Conservation (phyloP, 1,139 yeast genomes). For the Kodamaea suecica region DNA sequence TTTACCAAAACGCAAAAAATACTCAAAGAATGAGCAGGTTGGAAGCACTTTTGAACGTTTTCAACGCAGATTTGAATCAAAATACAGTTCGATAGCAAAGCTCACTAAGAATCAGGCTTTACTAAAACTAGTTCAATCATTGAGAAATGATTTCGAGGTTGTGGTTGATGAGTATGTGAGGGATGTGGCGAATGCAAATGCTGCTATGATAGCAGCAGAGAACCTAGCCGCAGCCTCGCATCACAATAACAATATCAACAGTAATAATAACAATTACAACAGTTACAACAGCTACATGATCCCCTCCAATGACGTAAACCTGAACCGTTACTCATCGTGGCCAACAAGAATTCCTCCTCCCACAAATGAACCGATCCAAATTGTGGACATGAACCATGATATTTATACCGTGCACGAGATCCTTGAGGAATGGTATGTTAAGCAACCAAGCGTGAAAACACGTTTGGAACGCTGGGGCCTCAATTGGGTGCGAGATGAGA, state of each 20-base stretch:
- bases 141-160: constrained; percentile 4
- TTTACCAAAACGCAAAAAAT: not conserved
- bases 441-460: constrained; percentile 12
- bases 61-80: constrained; percentile 2
- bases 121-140: constrained; percentile 4
- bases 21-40: not conserved
- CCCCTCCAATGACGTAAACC: not conserved
- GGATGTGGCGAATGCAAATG: not conserved
- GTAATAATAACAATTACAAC: not conserved
- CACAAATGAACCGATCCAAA: constrained; percentile 10
- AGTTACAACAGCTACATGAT: not conserved
- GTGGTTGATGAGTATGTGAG: constrained; percentile 1
- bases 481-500: constrained; percentile 17
- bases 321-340: not conserved
- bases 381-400: constrained; percentile 17
- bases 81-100: constrained; percentile 6
- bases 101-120: constrained; percentile 6
- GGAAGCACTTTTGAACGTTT: not conserved
- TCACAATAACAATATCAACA: constrained; percentile 7
- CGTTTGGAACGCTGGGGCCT: constrained; percentile 16
- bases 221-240: constrained; percentile 6
- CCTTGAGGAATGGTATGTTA: constrained; percentile 17
- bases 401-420: constrained; percentile 16
- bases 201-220: constrained; percentile 1
- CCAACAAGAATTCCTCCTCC: constrained; percentile 10